Base-by-base conservation (phyloP, 495 filamentous ascomycete genomes). In the Penicillium canescens region DNA sequence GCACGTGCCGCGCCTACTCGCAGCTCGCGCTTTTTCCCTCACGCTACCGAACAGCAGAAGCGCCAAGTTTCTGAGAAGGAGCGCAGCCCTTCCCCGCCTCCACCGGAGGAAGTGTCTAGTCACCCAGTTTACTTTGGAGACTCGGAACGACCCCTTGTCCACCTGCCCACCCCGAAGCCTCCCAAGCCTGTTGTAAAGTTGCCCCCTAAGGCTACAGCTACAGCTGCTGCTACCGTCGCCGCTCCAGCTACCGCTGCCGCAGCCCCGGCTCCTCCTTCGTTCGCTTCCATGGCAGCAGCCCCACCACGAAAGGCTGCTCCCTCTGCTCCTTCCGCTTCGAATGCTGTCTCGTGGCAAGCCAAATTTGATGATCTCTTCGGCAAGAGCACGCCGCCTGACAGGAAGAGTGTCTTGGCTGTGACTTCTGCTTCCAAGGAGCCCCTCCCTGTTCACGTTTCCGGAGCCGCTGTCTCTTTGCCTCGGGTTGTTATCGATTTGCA, bases 111-210 rank as follows among this genome's bases (percentile, higher is more conserved):
- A 46, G 42, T 70, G 46, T 85, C 83, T 52, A 78, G 71, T 36
- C 89, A 92, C 60, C 89, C 89, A 0, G 89, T 83, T 5, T 91
- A 85, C 52, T 82, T 83, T 55, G 84, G 86, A 43, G 82, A 86
- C 61, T 76, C 73, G 3, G 75, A 72, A 28, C 83, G 80, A 23
- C 88, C 89, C 1, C 74, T 85, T 50, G 88, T 93, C 14, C 80
- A 85, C 28, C 70, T 93, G 18, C 89, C 89, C 9, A 78, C 73
- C 6, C 79, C 84, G 16, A 80, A 84, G 55, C 86, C 87, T 24
- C 79, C 84, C 18, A 80, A 84, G 55, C 86, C 87, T 24, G 79
- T 87, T 7, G 89, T 93, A 0, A 86, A 83, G 52, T 73, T 93
- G 3, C 89, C 89, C 10, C 88, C 88, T 3, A 76, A 73, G 42